phyloP scores from a whole-genome alignment of 1,284 basidiomycete genomes.

The Macrocybe sp. region DNA sequence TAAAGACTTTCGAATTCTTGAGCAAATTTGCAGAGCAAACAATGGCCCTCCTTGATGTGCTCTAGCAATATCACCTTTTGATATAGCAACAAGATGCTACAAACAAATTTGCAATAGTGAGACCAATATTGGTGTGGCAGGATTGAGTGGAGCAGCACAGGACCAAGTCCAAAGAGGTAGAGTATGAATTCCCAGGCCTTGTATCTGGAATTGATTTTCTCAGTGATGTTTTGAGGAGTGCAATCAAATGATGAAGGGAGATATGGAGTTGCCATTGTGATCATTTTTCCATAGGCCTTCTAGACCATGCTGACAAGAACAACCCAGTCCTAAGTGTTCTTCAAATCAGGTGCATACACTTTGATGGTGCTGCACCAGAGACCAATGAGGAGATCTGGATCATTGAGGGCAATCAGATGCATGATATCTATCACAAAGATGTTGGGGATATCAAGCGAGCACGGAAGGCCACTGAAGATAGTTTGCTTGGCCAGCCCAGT shows the following conservation, averaged over 20 bases:
- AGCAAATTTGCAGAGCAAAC: constrained; percentile 15
- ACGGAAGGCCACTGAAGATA: constrained; percentile 12
- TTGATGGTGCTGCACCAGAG: background rate
- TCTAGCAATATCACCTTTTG: constrained; percentile 17
- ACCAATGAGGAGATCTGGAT: constrained; percentile 24
- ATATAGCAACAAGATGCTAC: constrained; percentile 23
- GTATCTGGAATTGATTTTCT: constrained; percentile 29
- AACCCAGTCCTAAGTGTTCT: background rate
- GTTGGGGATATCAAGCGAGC: constrained; percentile 13
- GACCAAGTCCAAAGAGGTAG: constrained; percentile 27
- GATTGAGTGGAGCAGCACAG: constrained; percentile 21
- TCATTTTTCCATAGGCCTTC: constrained; percentile 22
- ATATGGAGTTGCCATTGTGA: constrained; percentile 19
- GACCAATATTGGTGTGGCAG: constrained; percentile 25
- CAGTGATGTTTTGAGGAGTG: constrained; percentile 25
- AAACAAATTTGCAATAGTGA: constrained; percentile 29
- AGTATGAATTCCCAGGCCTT: constrained; percentile 26
- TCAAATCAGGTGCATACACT: too few species aligned
- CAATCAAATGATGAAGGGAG: constrained; percentile 26
- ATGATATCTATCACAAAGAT: constrained; percentile 26
- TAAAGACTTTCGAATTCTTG: constrained; percentile 26
- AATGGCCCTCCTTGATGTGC: constrained; percentile 18
- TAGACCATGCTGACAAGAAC: constrained; percentile 9
- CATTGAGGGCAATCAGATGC: constrained; percentile 26
- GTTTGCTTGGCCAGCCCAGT: constrained; percentile 16